phyloP scores from a whole-genome alignment of 345 rosid species.

The Citrus glauca region DNA sequence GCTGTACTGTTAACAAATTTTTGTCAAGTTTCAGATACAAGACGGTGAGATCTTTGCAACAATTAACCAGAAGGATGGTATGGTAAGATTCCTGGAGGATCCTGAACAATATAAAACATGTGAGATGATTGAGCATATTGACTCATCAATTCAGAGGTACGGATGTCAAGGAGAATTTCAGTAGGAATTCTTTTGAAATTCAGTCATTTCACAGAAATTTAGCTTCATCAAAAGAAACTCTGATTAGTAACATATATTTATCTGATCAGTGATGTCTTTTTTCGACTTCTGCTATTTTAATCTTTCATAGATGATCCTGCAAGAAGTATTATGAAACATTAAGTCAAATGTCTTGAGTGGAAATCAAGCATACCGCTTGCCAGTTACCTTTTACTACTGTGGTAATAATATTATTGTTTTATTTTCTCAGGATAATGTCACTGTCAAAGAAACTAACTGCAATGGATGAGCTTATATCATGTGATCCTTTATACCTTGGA shows the following conservation, averaged over 20 bases:
- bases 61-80: constrained; percentile 98
- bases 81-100: constrained; percentile 98
- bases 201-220: neutral
- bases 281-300: neutral
- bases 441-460: constrained; percentile 76
- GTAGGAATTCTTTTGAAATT: neutral
- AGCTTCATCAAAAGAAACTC: neutral
- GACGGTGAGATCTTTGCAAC: constrained; percentile 96
- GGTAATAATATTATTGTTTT: neutral
- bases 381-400: neutral
- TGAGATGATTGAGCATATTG: constrained; percentile 79
- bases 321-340: neutral
- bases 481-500: constrained; percentile 72
- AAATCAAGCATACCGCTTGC: neutral
- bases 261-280: neutral
- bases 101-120: constrained; percentile 92
- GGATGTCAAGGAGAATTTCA: neutral
- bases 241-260: neutral
- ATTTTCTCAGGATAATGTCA: constrained; percentile 59
- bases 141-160: constrained; percentile 88
- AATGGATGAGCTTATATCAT: constrained; percentile 77
- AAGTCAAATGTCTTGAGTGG: neutral
- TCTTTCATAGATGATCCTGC: neutral
- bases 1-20: neutral
- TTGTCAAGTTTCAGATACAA: constrained; percentile 56